Conservation (phyloP, 345 rosid genomes). For the Gossypium raimondii region DNA sequence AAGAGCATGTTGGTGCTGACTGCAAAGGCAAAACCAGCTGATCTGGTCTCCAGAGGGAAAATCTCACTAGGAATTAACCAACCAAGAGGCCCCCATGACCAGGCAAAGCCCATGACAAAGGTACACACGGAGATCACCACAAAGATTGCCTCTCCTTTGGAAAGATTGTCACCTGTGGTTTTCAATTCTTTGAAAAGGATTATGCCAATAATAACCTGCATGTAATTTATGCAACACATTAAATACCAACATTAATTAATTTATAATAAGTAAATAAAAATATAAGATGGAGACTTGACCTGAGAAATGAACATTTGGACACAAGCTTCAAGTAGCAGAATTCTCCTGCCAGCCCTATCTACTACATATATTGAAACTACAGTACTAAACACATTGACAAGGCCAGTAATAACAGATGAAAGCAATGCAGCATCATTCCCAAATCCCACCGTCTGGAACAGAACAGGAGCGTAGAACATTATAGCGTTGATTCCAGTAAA, state of each 20-base stretch:
- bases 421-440: slow-evolving; percentile 51
- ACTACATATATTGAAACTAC: slow-evolving; percentile 53
- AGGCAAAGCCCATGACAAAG: slow-evolving; percentile 47
- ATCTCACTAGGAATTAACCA: slow-evolving; percentile 61
- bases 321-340: slow-evolving; percentile 49
- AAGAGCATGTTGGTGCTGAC: slow-evolving; percentile 48
- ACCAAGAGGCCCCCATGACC: slow-evolving; percentile 67
- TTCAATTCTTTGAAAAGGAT: slow-evolving; percentile 22
- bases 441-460: slow-evolving; percentile 68
- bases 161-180: slow-evolving; percentile 19
- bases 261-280: background rate
- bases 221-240: background rate
- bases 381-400: slow-evolving; percentile 53
- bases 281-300: slow-evolving; percentile 8
- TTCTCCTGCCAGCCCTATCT: slow-evolving; percentile 53
- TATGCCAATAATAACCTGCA: slow-evolving; percentile 24
- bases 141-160: slow-evolving; percentile 14
- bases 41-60: slow-evolving; percentile 45
- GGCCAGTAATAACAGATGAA: slow-evolving; percentile 57
- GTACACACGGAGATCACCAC: slow-evolving; percentile 37
- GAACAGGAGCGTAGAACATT: slow-evolving; percentile 57
- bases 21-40: slow-evolving; percentile 38
- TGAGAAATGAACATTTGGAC: slow-evolving; percentile 44
- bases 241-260: background rate
- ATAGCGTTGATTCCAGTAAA: slow-evolving; percentile 39